A percentile compares a stretch with the other conserved stretches of the same genome.
phyloP scores from a whole-genome alignment of 2,329 filamentous ascomycete genomes.

The Aspergillus caelatus region DNA sequence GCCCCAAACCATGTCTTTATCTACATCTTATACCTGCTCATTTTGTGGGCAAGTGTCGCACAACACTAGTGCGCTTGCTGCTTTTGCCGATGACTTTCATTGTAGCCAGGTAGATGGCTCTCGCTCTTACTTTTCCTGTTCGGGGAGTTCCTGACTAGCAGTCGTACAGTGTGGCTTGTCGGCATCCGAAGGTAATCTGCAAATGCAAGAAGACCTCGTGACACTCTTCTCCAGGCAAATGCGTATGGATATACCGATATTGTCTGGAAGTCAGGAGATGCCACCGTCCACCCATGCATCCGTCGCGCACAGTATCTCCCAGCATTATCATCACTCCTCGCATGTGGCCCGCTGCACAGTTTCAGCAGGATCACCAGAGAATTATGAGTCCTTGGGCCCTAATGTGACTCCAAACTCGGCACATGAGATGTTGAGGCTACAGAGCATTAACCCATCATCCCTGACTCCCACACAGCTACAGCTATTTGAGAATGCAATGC shows the following conservation, averaged over 20 bases:
- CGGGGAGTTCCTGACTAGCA: conserved; percentile 24
- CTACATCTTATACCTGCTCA: conserved; percentile 41
- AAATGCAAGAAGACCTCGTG: conserved; percentile 80
- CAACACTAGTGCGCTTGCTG: conserved; percentile 37
- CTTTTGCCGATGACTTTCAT: conserved; percentile 41
- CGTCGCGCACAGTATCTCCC: conserved; percentile 73
- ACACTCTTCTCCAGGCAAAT: conserved; percentile 77
- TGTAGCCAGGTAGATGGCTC: conserved; percentile 44
- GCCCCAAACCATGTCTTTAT: conserved; percentile 37
- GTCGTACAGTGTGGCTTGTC: conserved; percentile 45
- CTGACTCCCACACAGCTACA: conserved; percentile 75
- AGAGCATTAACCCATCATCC: conserved; percentile 63
- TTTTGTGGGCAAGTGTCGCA: conserved; percentile 43
- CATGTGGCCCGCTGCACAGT: conserved; percentile 60
- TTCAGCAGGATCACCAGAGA: conserved; percentile 40
- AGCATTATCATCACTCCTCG: conserved; percentile 82
- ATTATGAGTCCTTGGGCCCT: conserved; percentile 7
- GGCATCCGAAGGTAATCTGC: conserved; percentile 53
- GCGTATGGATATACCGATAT: conserved; percentile 54
- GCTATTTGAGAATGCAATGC: conserved; percentile 75
- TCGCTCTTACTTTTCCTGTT: conserved; percentile 20
- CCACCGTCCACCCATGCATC: conserved; percentile 42
- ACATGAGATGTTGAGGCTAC: conserved; percentile 54
- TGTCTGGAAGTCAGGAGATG: conserved; percentile 36
- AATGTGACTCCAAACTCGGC: conserved; percentile 27